These are phyloP conservation scores for Hypoxylon fuscum DNA, from an alignment of 495 filamentous ascomycete genomes.

Conservation along the genomic window DNA sequence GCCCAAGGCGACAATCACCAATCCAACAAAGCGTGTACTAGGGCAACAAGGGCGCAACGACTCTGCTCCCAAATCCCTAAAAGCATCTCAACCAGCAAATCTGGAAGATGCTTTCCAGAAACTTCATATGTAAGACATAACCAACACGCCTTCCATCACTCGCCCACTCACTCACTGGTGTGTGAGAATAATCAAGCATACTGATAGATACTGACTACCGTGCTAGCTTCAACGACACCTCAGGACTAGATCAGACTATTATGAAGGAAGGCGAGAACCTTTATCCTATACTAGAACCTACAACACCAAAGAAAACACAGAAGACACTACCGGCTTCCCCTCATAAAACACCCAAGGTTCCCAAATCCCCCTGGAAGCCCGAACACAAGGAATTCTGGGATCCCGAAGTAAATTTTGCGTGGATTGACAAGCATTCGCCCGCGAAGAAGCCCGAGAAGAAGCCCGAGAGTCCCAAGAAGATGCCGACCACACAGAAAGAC, in stretches of 20 bases:
- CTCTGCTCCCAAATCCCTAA: constrained; percentile 6
- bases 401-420: constrained; percentile 75
- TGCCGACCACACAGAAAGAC: constrained; percentile 11
- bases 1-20: constrained; percentile 12
- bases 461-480: constrained; percentile 42
- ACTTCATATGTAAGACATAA: constrained; percentile 40
- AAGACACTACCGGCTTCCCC: constrained; percentile 48
- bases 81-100: constrained; percentile 20
- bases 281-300: constrained; percentile 36
- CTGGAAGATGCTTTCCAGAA: constrained; percentile 43
- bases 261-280: constrained; percentile 24
- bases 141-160: background rate
- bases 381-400: constrained; percentile 85
- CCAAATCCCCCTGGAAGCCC: constrained; percentile 63
- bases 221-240: constrained; percentile 39
- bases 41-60: constrained; percentile 8
- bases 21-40: constrained; percentile 18
- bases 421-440: constrained; percentile 83
- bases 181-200: background rate
- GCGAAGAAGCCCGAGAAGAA: constrained; percentile 69
- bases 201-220: constrained; percentile 22
- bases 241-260: constrained; percentile 22
- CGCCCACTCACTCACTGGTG: background rate
- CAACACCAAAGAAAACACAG: constrained; percentile 37
- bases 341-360: constrained; percentile 50